Percentiles rank a stretch among this genome's conserved stretches.
These are phyloP conservation scores for Vanrija pseudolonga DNA, from an alignment of 1,284 basidiomycete species.

Conservation along the genomic window DNA sequence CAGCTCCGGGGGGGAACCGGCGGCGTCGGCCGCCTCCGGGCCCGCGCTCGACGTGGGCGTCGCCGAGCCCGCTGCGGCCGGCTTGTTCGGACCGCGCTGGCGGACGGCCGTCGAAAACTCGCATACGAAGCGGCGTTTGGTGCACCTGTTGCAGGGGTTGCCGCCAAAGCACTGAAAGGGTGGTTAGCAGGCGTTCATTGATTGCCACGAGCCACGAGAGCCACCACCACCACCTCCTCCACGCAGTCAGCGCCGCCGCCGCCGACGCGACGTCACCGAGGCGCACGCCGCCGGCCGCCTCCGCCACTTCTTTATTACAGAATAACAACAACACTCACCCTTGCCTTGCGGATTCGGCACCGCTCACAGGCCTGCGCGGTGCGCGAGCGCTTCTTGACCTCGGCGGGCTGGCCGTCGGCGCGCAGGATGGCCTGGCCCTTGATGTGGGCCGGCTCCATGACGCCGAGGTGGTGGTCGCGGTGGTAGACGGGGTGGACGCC, in stretches of 20 bases:
- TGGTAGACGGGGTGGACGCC: constrained; percentile 1
- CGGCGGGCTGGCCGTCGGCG: constrained; percentile 16
- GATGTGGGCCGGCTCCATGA: constrained; percentile 5
- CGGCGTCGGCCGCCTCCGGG: neutral
- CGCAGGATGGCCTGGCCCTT: constrained; percentile 13
- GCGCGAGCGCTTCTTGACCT: constrained; percentile 26
- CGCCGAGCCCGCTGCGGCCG: neutral
- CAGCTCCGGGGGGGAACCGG: neutral
- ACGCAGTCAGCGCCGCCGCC: too few species aligned
- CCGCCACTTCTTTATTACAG: too few species aligned
- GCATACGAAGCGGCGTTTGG: constrained; percentile 20
- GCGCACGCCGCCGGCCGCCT: too few species aligned
- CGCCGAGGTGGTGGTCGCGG: constrained; percentile 8
- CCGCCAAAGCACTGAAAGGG: constrained; percentile 19
- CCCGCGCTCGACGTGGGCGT: neutral
- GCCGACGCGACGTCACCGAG: too few species aligned
- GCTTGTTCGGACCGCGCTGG: constrained; percentile 20
- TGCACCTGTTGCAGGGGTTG: constrained; percentile 21
- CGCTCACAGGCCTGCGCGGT: constrained; percentile 29
- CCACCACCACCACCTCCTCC: too few species aligned
- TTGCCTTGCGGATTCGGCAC: constrained; percentile 26
- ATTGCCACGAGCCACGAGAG: neutral
- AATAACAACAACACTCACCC: constrained; percentile 16
- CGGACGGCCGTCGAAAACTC: constrained; percentile 21
- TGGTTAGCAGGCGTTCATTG: neutral